phyloP scores from a whole-genome alignment of 2,329 filamentous ascomycete genomes.

The Rhexocercosporidium sp. region DNA sequence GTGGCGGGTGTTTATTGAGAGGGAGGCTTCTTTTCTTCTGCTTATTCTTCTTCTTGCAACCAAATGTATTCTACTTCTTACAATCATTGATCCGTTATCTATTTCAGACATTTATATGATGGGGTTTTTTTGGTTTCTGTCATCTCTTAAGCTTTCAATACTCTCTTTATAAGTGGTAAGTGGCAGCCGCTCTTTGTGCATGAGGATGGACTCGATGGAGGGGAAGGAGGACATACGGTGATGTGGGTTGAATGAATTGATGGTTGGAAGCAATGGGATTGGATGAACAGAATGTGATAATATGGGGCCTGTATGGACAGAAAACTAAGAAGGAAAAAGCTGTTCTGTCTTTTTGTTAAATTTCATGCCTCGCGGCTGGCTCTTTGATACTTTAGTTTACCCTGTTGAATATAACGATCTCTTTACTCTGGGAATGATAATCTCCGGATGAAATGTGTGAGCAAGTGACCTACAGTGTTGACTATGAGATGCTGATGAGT shows the following conservation, averaged over 20 bases:
- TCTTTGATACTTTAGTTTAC: slow-evolving; percentile 33
- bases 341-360: slow-evolving; percentile 23
- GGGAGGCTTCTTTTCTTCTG: not conserved
- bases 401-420: slow-evolving; percentile 21
- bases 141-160: not conserved
- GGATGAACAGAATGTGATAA: slow-evolving; percentile 17
- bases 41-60: slow-evolving; percentile 18
- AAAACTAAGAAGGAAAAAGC: slow-evolving; percentile 26
- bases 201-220: slow-evolving; percentile 7
- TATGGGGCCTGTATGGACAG: slow-evolving; percentile 20
- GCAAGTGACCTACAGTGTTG: not conserved
- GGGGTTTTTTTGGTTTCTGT: slow-evolving; percentile 20
- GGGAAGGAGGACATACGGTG: not conserved
- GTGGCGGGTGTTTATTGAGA: not conserved
- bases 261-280: too few species aligned
- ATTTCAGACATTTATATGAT: slow-evolving; percentile 22
- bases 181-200: not conserved
- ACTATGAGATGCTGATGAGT: not conserved
- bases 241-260: not conserved
- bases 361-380: slow-evolving; percentile 40
- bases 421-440: not conserved
- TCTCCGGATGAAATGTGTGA: not conserved
- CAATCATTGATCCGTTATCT: slow-evolving; percentile 33
- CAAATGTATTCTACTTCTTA: slow-evolving; percentile 38
- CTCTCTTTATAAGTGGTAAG: slow-evolving; percentile 13